Conservation (phyloP, 1,139 yeast genomes). For the Pichia norvegensis region DNA sequence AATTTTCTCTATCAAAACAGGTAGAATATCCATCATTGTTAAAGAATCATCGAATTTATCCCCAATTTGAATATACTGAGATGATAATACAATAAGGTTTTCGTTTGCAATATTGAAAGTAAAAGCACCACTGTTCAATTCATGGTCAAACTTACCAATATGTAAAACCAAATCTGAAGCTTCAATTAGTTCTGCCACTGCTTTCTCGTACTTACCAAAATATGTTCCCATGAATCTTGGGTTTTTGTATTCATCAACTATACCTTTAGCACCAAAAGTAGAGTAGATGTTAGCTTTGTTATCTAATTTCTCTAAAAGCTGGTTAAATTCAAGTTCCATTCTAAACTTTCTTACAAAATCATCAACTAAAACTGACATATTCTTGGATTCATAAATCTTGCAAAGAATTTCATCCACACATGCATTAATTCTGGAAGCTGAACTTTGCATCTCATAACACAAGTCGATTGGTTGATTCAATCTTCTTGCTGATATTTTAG, state of each 20-base stretch:
- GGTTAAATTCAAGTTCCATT: conserved; percentile 33
- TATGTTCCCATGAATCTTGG: conserved; percentile 60
- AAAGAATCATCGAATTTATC: conserved; percentile 31
- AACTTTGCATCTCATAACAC: conserved; percentile 20
- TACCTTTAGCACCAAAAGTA: conserved; percentile 43
- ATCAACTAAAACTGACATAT: conserved; percentile 62
- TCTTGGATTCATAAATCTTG: conserved; percentile 42
- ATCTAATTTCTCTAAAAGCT: conserved; percentile 35
- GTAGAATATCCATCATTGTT: conserved; percentile 42
- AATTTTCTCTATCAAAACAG: conserved; percentile 32
- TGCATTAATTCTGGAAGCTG: conserved; percentile 26
- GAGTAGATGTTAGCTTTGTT: conserved; percentile 40
- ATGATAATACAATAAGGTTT: conserved; percentile 18
- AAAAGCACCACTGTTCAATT: conserved; percentile 40
- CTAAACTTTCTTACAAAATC: conserved; percentile 51
- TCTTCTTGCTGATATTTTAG: conserved; percentile 36
- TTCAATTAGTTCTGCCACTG: conserved; percentile 33
- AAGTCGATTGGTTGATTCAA: conserved; percentile 23
- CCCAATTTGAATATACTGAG: conserved; percentile 38
- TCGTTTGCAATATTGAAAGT: conserved; percentile 12
- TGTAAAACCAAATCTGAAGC: conserved; percentile 43
- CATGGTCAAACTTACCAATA: conserved; percentile 45
- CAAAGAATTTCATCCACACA: conserved; percentile 42
- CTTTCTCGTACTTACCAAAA: conserved; percentile 39
- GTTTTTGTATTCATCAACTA: conserved; percentile 50